These are phyloP conservation scores for Naganishia randhawae DNA, from an alignment of 768 basidiomycete species.

Conservation along the genomic window DNA sequence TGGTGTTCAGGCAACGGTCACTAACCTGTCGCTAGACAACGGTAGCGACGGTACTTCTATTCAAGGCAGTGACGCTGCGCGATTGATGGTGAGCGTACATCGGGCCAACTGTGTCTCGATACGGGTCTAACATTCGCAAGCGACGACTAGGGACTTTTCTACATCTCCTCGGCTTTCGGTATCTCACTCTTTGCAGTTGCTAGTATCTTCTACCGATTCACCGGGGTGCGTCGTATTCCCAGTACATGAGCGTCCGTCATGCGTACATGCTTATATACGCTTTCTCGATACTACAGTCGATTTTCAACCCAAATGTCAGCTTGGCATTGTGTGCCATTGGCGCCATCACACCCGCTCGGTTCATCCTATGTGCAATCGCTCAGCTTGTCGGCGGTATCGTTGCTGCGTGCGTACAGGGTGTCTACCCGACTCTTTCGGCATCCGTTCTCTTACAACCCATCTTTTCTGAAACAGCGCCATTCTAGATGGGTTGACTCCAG, in stretches of 20 bases:
- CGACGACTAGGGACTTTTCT: slow-evolving; percentile 29
- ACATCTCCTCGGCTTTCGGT: slow-evolving; percentile 42
- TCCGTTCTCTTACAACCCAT: not conserved
- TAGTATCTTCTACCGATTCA: slow-evolving; percentile 47
- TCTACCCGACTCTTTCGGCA: not conserved
- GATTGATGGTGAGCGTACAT: slow-evolving; percentile 24
- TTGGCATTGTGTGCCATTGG: slow-evolving; percentile 43
- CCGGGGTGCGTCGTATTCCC: slow-evolving; percentile 42
- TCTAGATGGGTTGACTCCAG: slow-evolving; percentile 45
- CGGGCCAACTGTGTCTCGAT: slow-evolving; percentile 9
- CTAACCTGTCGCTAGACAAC: slow-evolving; percentile 30
- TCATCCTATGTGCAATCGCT: slow-evolving; percentile 33
- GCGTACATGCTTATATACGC: not conserved
- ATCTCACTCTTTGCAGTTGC: slow-evolving; percentile 42
- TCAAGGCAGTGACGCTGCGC: slow-evolving; percentile 31
- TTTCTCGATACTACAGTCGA: not conserved
- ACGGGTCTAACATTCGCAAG: not conserved
- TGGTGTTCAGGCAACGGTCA: slow-evolving; percentile 36
- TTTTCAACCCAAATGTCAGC: slow-evolving; percentile 31
- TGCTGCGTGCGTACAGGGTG: slow-evolving; percentile 21
- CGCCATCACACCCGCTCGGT: slow-evolving; percentile 44
- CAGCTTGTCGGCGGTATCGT: slow-evolving; percentile 28
- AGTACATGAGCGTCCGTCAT: too few relatives aligned
- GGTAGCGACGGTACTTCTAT: slow-evolving; percentile 23
- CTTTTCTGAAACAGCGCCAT: slow-evolving; percentile 32